Conservation (phyloP, 345 rosid genomes). For the Moricandia arvensis region DNA sequence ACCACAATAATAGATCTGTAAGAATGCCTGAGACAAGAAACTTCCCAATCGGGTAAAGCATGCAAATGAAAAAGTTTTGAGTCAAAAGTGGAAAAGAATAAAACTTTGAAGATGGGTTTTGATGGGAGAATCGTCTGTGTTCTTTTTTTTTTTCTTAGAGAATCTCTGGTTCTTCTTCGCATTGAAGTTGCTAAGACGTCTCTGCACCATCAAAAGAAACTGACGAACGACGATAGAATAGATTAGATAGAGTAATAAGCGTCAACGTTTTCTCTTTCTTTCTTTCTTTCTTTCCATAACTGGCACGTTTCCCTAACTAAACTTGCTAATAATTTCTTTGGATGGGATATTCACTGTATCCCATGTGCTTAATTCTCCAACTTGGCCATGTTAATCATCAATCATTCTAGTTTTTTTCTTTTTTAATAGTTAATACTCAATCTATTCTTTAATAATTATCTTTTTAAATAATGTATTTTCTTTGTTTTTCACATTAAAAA, state of each 20-base stretch:
- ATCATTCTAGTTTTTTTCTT: too few relatives aligned
- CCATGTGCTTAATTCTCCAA: neutral
- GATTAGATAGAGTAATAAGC: too few relatives aligned
- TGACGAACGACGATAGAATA: slow-evolving; percentile 24
- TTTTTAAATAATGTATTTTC: too few relatives aligned
- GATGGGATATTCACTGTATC: neutral
- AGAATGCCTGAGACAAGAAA: slow-evolving; percentile 1
- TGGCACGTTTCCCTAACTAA: slow-evolving; percentile 28
- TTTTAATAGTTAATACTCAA: too few relatives aligned
- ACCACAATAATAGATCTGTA: neutral
- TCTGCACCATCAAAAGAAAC: slow-evolving; percentile 32
- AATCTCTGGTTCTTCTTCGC: slow-evolving; percentile 6
- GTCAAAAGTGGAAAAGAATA: slow-evolving; percentile 9
- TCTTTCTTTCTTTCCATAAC: slow-evolving; percentile 6
- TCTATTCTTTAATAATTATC: too few relatives aligned
- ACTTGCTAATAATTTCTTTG: neutral
- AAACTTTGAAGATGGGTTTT: slow-evolving; percentile 18
- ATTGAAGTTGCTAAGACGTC: slow-evolving; percentile 29
- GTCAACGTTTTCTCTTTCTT: slow-evolving; percentile 4
- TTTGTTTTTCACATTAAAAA: too few relatives aligned
- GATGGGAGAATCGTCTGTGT: neutral
- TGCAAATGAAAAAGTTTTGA: slow-evolving; percentile 5
- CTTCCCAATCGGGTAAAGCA: slow-evolving; percentile 24
- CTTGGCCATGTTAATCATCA: neutral
- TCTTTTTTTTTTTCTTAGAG: neutral